Evolutionary conservation across 2,329 filamentous ascomycete species (phyloP).

Genomic region (Aspergillus ruber): DNA sequence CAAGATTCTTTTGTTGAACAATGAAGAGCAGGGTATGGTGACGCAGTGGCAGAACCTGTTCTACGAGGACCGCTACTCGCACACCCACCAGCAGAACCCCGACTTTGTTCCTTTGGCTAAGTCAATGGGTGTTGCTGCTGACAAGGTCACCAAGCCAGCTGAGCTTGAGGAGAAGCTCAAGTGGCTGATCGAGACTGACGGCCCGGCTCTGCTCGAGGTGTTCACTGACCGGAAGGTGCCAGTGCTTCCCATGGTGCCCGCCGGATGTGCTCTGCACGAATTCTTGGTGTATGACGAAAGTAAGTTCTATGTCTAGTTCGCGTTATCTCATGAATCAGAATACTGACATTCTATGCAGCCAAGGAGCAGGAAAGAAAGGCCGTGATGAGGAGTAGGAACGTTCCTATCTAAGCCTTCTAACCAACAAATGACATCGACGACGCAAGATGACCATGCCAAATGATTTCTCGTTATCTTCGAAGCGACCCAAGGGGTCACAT

Average conservation of each 20-base stretch:
- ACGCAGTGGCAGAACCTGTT: conserved; percentile 98
- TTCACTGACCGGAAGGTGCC: conserved; percentile 74
- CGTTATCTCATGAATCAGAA: conserved; percentile 1
- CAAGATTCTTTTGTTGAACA: conserved; percentile 92
- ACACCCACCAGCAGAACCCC: conserved; percentile 93
- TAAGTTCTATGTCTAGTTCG: conserved; percentile 35
- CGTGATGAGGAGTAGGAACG: conserved; percentile 58
- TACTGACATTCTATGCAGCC: conserved; percentile 40
- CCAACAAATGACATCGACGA: conserved; percentile 9
- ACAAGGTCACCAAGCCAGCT: conserved; percentile 64
- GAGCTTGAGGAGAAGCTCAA: conserved; percentile 72
- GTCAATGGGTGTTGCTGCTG: conserved; percentile 78
- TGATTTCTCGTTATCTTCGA: conserved; percentile 12
- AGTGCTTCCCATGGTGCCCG: conserved; percentile 95
- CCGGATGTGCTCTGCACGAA: conserved; percentile 79
- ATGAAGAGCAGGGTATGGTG: conserved; percentile 97
- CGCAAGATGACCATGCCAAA: conserved; percentile 12
- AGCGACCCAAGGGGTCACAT: conserved; percentile 12
- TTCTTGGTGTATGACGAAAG: conserved; percentile 82
- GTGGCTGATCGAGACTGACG: conserved; percentile 84
- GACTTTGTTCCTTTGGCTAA: conserved; percentile 91
- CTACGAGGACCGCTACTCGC: conserved; percentile 85
- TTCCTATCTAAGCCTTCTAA: conserved; percentile 13
- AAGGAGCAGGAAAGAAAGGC: conserved; percentile 63
- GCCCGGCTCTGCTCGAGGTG: conserved; percentile 89